Evolutionary conservation across 1,139 yeast genomes (phyloP).

Genomic region (Spathaspora sp.): DNA sequence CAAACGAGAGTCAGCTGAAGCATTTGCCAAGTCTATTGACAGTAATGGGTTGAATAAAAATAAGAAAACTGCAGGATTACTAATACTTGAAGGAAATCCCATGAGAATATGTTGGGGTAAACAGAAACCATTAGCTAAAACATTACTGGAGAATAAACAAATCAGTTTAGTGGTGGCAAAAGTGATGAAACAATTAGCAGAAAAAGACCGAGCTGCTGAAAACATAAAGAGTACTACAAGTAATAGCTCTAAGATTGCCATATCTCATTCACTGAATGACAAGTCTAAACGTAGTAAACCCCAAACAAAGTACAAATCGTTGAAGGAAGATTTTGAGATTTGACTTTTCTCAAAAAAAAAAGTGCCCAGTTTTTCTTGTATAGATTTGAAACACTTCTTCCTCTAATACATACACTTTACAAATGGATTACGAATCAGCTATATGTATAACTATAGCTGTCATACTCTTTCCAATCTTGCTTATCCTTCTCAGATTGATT

Average conservation of each 20-base stretch:
- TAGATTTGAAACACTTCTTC: background rate
- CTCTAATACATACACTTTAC: background rate
- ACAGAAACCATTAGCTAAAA: conserved; percentile 47
- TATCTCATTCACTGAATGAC: background rate
- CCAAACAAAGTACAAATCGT: conserved; percentile 2
- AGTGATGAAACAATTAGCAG: conserved; percentile 56
- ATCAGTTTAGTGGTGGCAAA: conserved; percentile 56
- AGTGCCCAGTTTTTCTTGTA: background rate
- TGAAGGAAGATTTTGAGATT: conserved; percentile 11
- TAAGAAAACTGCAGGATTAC: conserved; percentile 33
- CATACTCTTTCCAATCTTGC: conserved; percentile 25
- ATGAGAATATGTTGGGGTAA: conserved; percentile 69
- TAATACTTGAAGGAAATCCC: conserved; percentile 40
- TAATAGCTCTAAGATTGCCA: background rate
- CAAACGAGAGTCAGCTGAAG: conserved; percentile 52
- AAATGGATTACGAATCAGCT: conserved; percentile 28
- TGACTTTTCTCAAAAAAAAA: background rate
- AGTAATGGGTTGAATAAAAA: conserved; percentile 28
- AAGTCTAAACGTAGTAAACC: background rate
- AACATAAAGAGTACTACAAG: background rate
- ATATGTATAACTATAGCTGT: conserved; percentile 22
- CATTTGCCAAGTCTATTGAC: conserved; percentile 42
- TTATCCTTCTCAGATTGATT: conserved; percentile 26
- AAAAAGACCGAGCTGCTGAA: conserved; percentile 26
- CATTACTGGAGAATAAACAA: conserved; percentile 49